Percentiles rank a stretch among this genome's conserved stretches.
Evolutionary conservation across 148 eudicot species (phyloP).

Genomic region (Rhododendron williamsianum): DNA sequence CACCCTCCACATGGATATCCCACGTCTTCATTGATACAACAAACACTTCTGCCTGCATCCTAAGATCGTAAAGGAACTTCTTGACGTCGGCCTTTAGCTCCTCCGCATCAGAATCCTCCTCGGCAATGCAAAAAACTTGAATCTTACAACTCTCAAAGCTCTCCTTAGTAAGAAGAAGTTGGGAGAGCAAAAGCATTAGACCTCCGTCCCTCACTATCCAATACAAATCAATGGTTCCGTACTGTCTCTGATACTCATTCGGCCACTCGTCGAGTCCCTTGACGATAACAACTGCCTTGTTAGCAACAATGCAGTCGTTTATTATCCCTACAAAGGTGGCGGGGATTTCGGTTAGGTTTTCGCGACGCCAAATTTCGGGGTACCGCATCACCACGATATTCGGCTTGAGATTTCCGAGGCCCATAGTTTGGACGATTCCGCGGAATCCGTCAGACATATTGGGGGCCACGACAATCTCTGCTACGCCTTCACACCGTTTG

Average conservation of each 20-base stretch:
- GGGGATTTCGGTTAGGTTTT: conserved; percentile 82
- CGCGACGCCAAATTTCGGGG: conserved; percentile 98
- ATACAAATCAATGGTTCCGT: conserved; percentile 90
- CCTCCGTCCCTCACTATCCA: conserved; percentile 99
- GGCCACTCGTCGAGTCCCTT: conserved; percentile 99
- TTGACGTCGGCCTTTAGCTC: conserved; percentile 82
- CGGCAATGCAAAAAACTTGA: conserved; percentile 95
- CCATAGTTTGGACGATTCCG: conserved; percentile 92
- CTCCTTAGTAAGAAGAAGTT: conserved; percentile 87
- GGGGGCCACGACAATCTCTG: conserved; percentile 93
- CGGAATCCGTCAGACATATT: conserved; percentile 89
- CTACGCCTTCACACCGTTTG: conserved; percentile 95
- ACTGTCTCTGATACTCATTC: conserved; percentile 83
- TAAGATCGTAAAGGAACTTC: conserved; percentile 87
- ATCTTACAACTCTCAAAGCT: conserved; percentile 97
- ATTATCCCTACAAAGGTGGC: conserved; percentile 92
- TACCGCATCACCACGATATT: conserved; percentile 92
- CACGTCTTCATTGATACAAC: conserved; percentile 87
- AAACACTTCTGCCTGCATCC: conserved; percentile 96
- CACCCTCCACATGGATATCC: conserved; percentile 64
- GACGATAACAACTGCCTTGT: conserved; percentile 95
- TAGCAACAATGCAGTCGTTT: conserved; percentile 93
- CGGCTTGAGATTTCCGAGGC: conserved; percentile 97
- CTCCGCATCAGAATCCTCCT: conserved; percentile 93
- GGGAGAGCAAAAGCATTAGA: conserved; percentile 95